These are phyloP conservation scores for Neonectria magnoliae DNA, from an alignment of 2,329 filamentous ascomycete genomes.

Conservation along the genomic window DNA sequence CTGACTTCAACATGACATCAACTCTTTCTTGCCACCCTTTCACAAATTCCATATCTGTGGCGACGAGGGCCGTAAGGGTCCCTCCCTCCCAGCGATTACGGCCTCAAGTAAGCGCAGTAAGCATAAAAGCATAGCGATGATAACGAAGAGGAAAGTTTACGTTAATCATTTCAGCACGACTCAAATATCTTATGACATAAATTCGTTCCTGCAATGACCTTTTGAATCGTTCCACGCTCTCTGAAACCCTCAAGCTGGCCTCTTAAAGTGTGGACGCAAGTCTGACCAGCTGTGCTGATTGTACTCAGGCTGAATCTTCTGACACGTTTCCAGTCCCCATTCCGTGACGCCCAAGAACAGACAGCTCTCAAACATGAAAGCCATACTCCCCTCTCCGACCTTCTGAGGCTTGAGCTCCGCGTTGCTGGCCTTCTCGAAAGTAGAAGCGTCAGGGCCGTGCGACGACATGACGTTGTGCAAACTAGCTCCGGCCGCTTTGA, in stretches of 20 bases:
- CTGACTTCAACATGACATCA: no score
- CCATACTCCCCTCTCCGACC: constrained; percentile 70
- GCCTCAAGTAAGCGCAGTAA: no score
- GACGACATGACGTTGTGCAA: constrained; percentile 78
- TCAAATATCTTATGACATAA: background rate
- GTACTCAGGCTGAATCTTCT: constrained; percentile 72
- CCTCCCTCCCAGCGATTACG: no score
- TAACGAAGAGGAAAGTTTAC: no score
- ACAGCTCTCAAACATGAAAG: constrained; percentile 77
- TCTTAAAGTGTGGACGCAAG: constrained; percentile 34
- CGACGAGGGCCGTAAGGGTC: no score
- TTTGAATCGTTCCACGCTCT: background rate
- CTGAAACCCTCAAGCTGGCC: constrained; percentile 9
- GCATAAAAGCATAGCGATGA: no score
- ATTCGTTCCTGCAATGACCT: background rate
- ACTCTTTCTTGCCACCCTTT: no score
- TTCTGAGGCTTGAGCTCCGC: constrained; percentile 64
- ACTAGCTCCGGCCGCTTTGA: constrained; percentile 66
- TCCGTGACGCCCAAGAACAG: constrained; percentile 77
- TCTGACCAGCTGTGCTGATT: constrained; percentile 78
- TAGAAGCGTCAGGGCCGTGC: constrained; percentile 68
- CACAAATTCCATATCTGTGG: no score
- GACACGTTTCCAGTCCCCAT: constrained; percentile 71
- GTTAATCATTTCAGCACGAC: background rate
- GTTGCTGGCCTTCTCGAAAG: constrained; percentile 65